Conservation (phyloP, 345 rosid genomes). For the Salix arbutifolia region DNA sequence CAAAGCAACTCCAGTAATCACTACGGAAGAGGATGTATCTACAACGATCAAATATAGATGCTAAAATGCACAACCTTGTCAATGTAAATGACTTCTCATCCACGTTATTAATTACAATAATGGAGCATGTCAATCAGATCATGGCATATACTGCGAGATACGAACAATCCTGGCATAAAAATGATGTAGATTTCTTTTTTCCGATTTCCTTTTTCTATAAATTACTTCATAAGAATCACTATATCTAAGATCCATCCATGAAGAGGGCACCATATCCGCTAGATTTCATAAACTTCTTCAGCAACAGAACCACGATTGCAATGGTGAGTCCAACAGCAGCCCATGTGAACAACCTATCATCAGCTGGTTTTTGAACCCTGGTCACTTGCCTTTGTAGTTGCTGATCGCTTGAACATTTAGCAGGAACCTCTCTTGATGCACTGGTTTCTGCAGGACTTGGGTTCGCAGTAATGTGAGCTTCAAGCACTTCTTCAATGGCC, state of each 20-base stretch:
- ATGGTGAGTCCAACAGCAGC: conserved; percentile 85
- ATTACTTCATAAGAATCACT: background rate
- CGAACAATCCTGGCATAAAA: background rate
- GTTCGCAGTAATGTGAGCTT: conserved; percentile 31
- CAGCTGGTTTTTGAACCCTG: conserved; percentile 60
- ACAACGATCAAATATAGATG: too few species aligned
- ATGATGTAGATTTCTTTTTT: background rate
- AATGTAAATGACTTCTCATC: background rate
- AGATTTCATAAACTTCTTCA: conserved; percentile 83
- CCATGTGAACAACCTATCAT: conserved; percentile 74
- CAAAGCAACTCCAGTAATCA: too few species aligned
- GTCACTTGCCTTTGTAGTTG: conserved; percentile 29
- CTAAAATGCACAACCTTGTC: background rate
- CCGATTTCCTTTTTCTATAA: background rate
- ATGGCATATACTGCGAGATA: background rate
- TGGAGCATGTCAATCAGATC: background rate
- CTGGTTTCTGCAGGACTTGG: conserved; percentile 26
- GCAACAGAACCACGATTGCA: conserved; percentile 76
- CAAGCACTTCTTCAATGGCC: conserved; percentile 41
- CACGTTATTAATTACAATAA: conserved; percentile 23
- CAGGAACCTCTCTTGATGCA: conserved; percentile 33
- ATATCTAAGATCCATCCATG: conserved; percentile 69
- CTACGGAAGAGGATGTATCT: too few species aligned
- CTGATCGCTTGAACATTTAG: conserved; percentile 19
- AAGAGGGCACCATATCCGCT: conserved; percentile 69